Conservation (phyloP, 352 stramenopile genomes). For the Pythium insidiosum region DNA sequence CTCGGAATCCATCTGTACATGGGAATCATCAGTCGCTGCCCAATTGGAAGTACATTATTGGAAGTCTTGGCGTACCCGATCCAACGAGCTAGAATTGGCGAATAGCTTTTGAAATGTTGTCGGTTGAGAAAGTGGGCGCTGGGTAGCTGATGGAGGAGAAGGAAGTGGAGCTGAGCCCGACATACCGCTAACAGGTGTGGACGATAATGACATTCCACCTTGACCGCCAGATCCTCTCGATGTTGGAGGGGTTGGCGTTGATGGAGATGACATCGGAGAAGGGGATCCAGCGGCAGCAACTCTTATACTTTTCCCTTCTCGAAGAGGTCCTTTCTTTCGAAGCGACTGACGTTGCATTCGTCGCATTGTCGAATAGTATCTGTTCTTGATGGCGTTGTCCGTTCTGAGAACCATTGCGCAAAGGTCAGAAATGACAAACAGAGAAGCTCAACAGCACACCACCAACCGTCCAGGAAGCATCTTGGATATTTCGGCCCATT, state of each 20-base stretch:
- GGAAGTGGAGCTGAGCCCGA: no score
- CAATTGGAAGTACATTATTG: slow-evolving; percentile 2
- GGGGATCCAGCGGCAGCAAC: slow-evolving; percentile 42
- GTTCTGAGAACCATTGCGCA: slow-evolving; percentile 25
- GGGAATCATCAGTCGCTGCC: background rate
- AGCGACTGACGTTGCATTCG: slow-evolving; percentile 84
- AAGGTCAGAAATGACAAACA: slow-evolving; percentile 2
- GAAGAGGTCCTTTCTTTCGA: slow-evolving; percentile 77
- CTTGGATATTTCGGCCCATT: slow-evolving; percentile 90
- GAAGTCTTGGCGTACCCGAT: slow-evolving; percentile 43
- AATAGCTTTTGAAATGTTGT: slow-evolving; percentile 63
- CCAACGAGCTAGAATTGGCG: slow-evolving; percentile 16
- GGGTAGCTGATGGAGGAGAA: no score
- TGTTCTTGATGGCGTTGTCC: slow-evolving; percentile 90
- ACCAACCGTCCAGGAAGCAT: slow-evolving; percentile 81
- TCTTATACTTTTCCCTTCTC: slow-evolving; percentile 75
- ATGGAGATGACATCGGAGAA: slow-evolving; percentile 8
- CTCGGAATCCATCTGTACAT: slow-evolving; percentile 9
- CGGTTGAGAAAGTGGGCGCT: slow-evolving; percentile 21
- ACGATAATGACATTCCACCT: no score
- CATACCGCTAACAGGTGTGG: no score
- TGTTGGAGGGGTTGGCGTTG: slow-evolving; percentile 3
- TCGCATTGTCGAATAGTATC: slow-evolving; percentile 89
- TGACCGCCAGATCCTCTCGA: no score
- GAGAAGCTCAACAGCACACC: background rate